Evolutionary conservation across 2,329 filamentous ascomycete genomes (phyloP).

Genomic region (Aureobasidium vineae): DNA sequence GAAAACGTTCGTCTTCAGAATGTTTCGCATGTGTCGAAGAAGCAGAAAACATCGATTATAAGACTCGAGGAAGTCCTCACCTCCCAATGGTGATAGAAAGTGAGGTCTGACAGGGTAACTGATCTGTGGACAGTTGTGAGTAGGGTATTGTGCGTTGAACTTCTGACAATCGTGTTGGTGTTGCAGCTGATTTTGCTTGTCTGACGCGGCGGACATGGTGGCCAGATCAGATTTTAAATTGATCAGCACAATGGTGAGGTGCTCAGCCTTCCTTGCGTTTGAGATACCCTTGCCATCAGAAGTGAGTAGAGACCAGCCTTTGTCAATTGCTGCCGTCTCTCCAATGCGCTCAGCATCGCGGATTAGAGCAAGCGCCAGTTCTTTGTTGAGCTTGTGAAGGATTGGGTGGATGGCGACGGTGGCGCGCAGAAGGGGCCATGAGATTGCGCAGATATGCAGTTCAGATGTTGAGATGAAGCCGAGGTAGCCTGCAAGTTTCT

Average conservation of each 20-base stretch:
- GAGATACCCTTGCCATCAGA: conserved; percentile 15
- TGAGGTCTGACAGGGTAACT: conserved; percentile 6
- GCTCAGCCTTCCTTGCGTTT: neutral
- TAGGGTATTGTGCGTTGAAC: neutral
- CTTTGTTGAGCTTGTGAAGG: neutral
- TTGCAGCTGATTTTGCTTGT: neutral
- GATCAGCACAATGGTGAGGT: neutral
- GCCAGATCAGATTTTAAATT: conserved; percentile 1
- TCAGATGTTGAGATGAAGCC: neutral
- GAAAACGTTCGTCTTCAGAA: neutral
- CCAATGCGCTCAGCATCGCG: neutral
- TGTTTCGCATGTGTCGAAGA: conserved; percentile 7
- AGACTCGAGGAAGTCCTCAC: neutral
- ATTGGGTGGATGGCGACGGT: neutral
- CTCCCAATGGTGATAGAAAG: neutral
- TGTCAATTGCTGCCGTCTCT: neutral
- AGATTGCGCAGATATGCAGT: neutral
- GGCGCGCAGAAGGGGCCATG: conserved; percentile 7
- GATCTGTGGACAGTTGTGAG: neutral
- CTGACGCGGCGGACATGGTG: neutral
- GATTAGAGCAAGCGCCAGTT: neutral
- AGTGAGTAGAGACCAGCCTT: neutral
- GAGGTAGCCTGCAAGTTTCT: neutral
- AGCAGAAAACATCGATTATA: conserved; percentile 6
- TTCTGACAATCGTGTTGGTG: conserved; percentile 8